phyloP scores from a whole-genome alignment of 768 basidiomycete species.

The Tylopilus rubrobrunneus region DNA sequence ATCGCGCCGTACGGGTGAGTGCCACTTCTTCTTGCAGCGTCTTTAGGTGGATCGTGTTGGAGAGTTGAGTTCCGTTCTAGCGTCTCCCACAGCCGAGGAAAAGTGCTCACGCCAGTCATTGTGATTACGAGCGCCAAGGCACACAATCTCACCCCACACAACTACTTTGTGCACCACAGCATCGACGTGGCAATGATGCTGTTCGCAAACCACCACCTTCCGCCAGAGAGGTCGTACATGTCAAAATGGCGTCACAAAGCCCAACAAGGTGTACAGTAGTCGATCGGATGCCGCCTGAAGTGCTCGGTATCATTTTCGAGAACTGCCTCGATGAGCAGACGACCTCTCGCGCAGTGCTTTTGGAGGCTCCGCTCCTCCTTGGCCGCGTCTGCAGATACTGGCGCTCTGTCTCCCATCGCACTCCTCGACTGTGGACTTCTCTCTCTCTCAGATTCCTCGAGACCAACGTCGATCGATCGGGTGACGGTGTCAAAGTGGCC shows the following conservation, averaged over 20 bases:
- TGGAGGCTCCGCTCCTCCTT: slow-evolving; percentile 23
- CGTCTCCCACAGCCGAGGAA: background rate
- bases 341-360: background rate
- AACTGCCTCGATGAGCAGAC: slow-evolving; percentile 9
- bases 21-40: background rate
- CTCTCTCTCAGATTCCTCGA: slow-evolving; percentile 24
- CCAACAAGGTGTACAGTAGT: background rate
- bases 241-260: background rate
- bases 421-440: slow-evolving; percentile 24
- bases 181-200: background rate
- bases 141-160: background rate
- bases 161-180: background rate
- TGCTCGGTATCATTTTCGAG: slow-evolving; percentile 35
- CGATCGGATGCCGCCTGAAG: slow-evolving; percentile 30
- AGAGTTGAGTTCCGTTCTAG: slow-evolving; percentile 2
- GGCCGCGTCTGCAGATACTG: slow-evolving; percentile 25
- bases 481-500: slow-evolving; percentile 14
- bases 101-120: background rate
- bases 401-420: slow-evolving; percentile 17
- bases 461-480: slow-evolving; percentile 17
- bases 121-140: background rate
- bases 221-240: background rate
- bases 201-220: background rate
- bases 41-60: background rate
- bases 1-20: slow-evolving; percentile 12